Percentiles rank a stretch among this genome's conserved stretches.
Conservation (phyloP, 139 green algal genomes). For the Diplosphaera chodatii region DNA sequence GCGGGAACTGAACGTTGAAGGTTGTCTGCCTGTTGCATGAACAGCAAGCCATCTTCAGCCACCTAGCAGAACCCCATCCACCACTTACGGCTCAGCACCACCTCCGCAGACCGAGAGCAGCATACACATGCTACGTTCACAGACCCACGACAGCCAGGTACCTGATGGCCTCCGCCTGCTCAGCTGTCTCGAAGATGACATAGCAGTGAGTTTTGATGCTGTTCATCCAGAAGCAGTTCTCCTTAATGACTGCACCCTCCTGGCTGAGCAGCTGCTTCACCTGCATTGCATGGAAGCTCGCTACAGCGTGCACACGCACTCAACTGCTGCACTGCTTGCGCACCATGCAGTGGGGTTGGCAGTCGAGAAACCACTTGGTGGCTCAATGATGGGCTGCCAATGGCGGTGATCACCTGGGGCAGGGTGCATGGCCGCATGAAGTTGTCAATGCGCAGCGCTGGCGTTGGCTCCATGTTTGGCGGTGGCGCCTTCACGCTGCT, state of each 20-base stretch:
- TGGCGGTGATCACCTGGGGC: conserved; percentile 19
- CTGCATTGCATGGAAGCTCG: too few relatives aligned
- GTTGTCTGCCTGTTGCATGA: neutral
- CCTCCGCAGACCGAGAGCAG: too few relatives aligned
- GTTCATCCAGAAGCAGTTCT: conserved; percentile 75
- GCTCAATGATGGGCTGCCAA: too few relatives aligned
- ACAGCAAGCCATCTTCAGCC: too few relatives aligned
- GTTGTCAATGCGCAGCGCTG: conserved; percentile 63
- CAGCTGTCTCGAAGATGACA: conserved; percentile 48
- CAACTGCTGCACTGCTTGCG: too few relatives aligned
- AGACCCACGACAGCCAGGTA: too few relatives aligned
- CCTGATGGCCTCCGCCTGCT: conserved; percentile 45
- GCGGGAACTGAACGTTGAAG: conserved; percentile 35
- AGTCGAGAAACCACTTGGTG: too few relatives aligned
- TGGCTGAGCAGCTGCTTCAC: neutral
- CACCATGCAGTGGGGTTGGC: too few relatives aligned
- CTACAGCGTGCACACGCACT: too few relatives aligned
- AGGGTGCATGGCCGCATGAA: conserved; percentile 77
- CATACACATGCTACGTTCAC: too few relatives aligned
- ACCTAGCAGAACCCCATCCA: too few relatives aligned
- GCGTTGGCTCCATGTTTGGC: conserved; percentile 9
- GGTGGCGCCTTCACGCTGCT: neutral
- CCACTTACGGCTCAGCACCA: too few relatives aligned
- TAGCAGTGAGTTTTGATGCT: conserved; percentile 71
- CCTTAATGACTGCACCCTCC: conserved; percentile 5